Evolutionary conservation across 1,284 basidiomycete genomes (phyloP), one percentile per base, ranked within the genome.

Genomic region (Ceratorhiza oryzae-sativae): DNA sequence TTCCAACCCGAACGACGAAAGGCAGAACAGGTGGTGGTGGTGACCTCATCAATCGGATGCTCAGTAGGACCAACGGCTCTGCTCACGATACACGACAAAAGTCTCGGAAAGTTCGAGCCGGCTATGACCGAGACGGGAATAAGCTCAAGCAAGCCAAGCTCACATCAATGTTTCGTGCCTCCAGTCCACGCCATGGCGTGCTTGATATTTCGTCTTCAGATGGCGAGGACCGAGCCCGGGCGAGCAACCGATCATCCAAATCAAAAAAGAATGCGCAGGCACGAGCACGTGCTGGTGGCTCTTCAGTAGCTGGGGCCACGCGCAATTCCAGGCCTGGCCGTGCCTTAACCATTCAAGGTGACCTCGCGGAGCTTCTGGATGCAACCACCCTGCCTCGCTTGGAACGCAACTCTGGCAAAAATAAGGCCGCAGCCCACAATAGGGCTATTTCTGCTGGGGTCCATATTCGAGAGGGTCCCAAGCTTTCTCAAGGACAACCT

Each of bases 131-230:
- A 20, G 65, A 70, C 58, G 65, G 65, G 20, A 41, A 23, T 8
- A 70, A 58, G 30, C 18, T 70, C 36, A 70, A 70, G 27, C 65
- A 70, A 32, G 65, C 53, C 23, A 70, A 70, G 32, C 65, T 70
- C 25, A 70, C 65, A 12, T 70, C 65, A 9, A 58, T 70, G 65
- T 70, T 70, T 58, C 65, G 53, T 18, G 53, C 51, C 18, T 59
- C 65, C 18, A 70, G 65, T 42, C 65, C 51, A 23, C 23, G 32
- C n/a, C 25, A 34, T 27, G 42, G 30, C 1, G 30, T 70, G 51
- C 25, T 58, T 5, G 53, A 58, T n/a, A 18, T 58, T 9, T 70
- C 65, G 20, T 56, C 51, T 2, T 70, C 65, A 10, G 25, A 18
- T n/a, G 53, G 58, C 20, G 65, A 70, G 3, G 30, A 15, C 27